phyloP scores from a whole-genome alignment of 371 early-diverging fungal genomes.

The Mucor racemosus region DNA sequence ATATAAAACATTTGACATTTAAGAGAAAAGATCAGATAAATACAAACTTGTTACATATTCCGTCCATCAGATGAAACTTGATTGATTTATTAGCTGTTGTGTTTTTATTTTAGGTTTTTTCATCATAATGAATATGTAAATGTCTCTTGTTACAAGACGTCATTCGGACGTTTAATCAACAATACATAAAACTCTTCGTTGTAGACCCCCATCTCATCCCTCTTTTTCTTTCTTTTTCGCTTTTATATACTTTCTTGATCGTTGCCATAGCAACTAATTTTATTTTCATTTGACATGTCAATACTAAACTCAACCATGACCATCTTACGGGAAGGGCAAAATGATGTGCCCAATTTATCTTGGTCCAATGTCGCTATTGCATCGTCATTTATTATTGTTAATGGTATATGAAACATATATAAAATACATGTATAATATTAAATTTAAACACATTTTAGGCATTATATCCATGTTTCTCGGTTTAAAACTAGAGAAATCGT shows the following conservation, averaged over 20 bases:
- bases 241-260: neutral
- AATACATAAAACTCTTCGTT: neutral
- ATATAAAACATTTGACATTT: neutral
- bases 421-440: no score
- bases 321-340: neutral
- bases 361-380: slow-evolving; percentile 54
- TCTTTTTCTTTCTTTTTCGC: neutral
- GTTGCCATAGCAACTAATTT: neutral
- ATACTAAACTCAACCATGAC: neutral
- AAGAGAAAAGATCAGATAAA: neutral
- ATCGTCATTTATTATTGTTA: slow-evolving; percentile 44
- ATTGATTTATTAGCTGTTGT: neutral
- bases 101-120: no score
- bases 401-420: slow-evolving; percentile 35
- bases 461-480: slow-evolving; percentile 61
- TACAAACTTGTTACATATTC: neutral
- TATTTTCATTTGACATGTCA: neutral
- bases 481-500: slow-evolving; percentile 62
- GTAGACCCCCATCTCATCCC: neutral
- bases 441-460: slow-evolving; percentile 32
- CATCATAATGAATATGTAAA: neutral
- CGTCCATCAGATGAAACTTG: neutral
- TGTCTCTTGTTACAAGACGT: slow-evolving; percentile 1
- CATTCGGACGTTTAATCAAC: slow-evolving; percentile 20
- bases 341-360: slow-evolving; percentile 24